Evolutionary conservation across 345 rosid genomes (phyloP), one percentile per base, ranked within the genome.

Genomic region (Eucalyptus dawsonii): DNA sequence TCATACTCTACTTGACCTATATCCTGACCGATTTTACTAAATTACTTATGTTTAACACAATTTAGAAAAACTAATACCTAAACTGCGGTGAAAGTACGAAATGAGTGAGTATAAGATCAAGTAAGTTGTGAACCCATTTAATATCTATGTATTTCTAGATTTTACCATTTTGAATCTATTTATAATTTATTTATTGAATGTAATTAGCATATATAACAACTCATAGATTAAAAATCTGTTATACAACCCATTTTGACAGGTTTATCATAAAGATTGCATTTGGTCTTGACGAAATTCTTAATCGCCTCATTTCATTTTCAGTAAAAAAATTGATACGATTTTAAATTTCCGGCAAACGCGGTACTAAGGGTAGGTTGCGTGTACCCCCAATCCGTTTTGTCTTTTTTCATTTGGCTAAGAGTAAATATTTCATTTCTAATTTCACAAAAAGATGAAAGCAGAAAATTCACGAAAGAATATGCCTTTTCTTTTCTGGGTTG

Each of bases 1-100:
- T 3, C 1, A 56, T 56, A 56, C 6, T 6, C 3, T 22, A 9
- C 14, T 11, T 1, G 6, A 56, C 1, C 0, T 6, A 56, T 56
- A 24, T 56, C 4, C 1, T 3, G 2, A 56, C 3, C 2, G 2
- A 24, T 56, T 22, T 56, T 10, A 22, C 14, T 56, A 56, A 56
- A 24, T 4, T 56, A 24, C 29, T 56, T 56, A 56, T 56, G 13
- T 56, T 24, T 24, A 9, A 56, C 29, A 22, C 29, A 56, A 56
- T 56, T 56, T 56, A 56, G 6, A 25, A 56, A 56, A 56, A 56
- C 3, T 56, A 9, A 25, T 24, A 56, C 14, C 62, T 25, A 56
- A 56, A 56, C 1, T 56, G 0, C 0, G 29, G 14, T 56, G 29
- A 53, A 53, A 24, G 29, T 56, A 56, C 0, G 29, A 9, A 56